Base-by-base conservation (phyloP, 768 basidiomycete genomes). In the Rubroboletus satanas region DNA sequence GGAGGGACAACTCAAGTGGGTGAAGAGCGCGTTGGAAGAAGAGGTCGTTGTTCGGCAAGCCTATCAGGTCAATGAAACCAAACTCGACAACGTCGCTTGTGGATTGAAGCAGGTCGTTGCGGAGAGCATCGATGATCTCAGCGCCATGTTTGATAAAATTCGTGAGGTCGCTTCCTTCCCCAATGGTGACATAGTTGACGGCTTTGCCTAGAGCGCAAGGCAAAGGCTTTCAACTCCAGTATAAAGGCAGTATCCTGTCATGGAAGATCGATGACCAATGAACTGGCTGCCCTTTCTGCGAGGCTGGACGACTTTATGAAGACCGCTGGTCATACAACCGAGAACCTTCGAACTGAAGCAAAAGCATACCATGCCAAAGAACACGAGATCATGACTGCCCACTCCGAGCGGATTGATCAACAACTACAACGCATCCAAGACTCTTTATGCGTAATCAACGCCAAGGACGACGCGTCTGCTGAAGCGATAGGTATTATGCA, bases 21-120 rank as follows among this genome's bases (percentile, higher is more conserved):
- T 78, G n/a, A 83, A 80, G 54, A 67, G 63, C 5, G 81, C 84
- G 10, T 73, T 95, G 45, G 85, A 91, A 60, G 90, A 95, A 58
- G 93, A 98, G 70, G 74, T 79, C 36, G 73, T 88, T 29, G 82
- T 98, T 17, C 79, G 90, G 35, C 78, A 87, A 60, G 90, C 89
- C 0, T 86, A 90, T 70, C 83, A 89, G 66, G 74, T 79, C 46
- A 92, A 84, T 7, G 95, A 98, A 70, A 72, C 69, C 17, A 73
- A 72, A 46, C 68, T 97, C 43, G 83, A 96, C 61, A 72, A 70
- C n/a, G 83, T 95, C 5, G 94, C 95, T 0, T 72, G 67, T 23
- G 82, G 79, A 3, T 71, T 96, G 54, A 90, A 83, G 68, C 75
- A 75, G 42, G 80, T 84, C 18, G 82, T 83, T 1, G 71, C 77